Percentiles rank a stretch among this genome's conserved stretches.
phyloP scores from a whole-genome alignment of 164 flowering plant species.

The Houttuynia cordata region DNA sequence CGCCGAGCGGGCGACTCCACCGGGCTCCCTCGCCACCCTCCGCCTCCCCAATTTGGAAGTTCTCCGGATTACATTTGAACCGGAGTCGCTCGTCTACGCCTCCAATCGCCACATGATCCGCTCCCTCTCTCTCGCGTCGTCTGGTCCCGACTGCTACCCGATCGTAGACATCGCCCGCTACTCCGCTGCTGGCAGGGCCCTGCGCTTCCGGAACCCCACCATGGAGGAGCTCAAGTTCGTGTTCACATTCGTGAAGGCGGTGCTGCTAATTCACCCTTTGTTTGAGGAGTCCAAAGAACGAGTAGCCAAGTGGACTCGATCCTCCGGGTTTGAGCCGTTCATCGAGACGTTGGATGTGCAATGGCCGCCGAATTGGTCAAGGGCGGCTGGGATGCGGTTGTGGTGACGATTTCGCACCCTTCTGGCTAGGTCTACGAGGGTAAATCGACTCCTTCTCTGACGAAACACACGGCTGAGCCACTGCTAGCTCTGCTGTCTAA shows the following conservation, averaged over 20 bases:
- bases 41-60: too few relatives aligned
- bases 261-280: constrained; percentile 43
- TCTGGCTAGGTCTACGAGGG: constrained; percentile 52
- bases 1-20: too few relatives aligned
- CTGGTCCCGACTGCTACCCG: constrained; percentile 44
- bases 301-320: constrained; percentile 33
- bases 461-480: constrained; percentile 24
- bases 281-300: constrained; percentile 31
- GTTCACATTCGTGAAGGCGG: constrained; percentile 45
- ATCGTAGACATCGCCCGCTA: constrained; percentile 49
- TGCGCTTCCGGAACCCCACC: constrained; percentile 45
- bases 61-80: constrained; percentile 46
- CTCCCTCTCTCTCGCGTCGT: constrained; percentile 34
- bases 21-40: too few relatives aligned
- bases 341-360: constrained; percentile 77
- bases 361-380: constrained; percentile 58
- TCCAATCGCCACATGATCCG: constrained; percentile 39
- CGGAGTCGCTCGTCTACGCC: constrained; percentile 32
- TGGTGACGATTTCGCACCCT: constrained; percentile 57
- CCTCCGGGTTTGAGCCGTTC: constrained; percentile 35
- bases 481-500: constrained; percentile 17
- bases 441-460: constrained; percentile 31
- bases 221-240: constrained; percentile 54
- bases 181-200: too few relatives aligned
- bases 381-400: constrained; percentile 39